A percentile compares a stretch with the other conserved stretches of the same genome.
Conservation (phyloP, 225 moss, liverwort and hornwort genomes). For the Anthoceros angustus region DNA sequence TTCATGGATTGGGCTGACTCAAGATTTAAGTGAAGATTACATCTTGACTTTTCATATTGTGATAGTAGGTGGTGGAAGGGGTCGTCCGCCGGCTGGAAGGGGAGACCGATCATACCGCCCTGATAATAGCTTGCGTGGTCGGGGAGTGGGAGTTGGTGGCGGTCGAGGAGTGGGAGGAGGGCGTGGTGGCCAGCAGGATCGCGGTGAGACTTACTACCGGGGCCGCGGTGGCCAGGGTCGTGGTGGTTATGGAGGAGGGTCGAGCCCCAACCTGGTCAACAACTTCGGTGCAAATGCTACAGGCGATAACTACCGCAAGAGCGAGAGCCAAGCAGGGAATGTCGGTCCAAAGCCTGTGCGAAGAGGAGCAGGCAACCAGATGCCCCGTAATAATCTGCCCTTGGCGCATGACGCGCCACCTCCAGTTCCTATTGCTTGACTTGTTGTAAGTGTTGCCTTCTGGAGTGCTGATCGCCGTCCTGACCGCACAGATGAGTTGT, state of each 20-base stretch:
- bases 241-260: neutral
- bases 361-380: neutral
- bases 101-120: neutral
- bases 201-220: neutral
- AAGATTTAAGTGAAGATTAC: neutral
- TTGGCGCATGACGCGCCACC: neutral
- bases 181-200: constrained; percentile 2
- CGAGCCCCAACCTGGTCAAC: neutral
- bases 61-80: neutral
- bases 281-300: neutral
- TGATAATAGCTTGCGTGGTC: neutral
- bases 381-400: neutral
- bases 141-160: neutral
- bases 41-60: neutral
- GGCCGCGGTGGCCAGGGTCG: neutral
- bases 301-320: constrained; percentile 1
- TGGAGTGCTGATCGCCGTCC: too few relatives aligned
- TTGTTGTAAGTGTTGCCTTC: neutral
- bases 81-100: neutral
- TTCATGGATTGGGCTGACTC: neutral
- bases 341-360: neutral
- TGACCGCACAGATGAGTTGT: too few relatives aligned
- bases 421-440: neutral
- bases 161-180: neutral
- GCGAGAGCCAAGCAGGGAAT: neutral